Conservation (phyloP, 2,329 filamentous ascomycete species). For the Curvularia lunata region DNA sequence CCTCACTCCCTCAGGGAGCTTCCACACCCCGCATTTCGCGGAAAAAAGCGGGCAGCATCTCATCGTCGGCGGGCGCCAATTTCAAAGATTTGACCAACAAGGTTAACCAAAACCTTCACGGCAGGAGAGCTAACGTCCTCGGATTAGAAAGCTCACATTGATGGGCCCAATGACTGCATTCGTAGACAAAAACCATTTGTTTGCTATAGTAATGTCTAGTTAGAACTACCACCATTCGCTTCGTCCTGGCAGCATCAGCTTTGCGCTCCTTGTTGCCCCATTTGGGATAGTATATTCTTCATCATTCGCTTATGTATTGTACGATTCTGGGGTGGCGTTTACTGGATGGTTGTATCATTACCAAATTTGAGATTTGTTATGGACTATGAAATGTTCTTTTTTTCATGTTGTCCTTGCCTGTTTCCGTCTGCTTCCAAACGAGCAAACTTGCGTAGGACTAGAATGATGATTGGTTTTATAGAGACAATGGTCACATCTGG, state of each 20-base stretch:
- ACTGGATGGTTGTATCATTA: slow-evolving; percentile 28
- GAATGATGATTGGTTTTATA: not conserved
- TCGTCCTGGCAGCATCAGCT: slow-evolving; percentile 16
- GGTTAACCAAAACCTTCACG: slow-evolving; percentile 55
- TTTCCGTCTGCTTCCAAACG: not conserved
- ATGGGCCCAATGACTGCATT: slow-evolving; percentile 16
- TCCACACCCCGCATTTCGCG: slow-evolving; percentile 50
- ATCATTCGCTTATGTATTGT: slow-evolving; percentile 34
- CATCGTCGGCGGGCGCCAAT: slow-evolving; percentile 49
- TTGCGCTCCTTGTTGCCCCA: slow-evolving; percentile 15
- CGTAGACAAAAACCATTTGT: slow-evolving; percentile 24
- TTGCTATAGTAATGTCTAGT: slow-evolving; percentile 45
- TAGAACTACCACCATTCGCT: slow-evolving; percentile 30
- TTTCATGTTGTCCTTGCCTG: not conserved
- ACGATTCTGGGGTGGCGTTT: slow-evolving; percentile 33
- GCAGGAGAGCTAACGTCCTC: slow-evolving; percentile 54
- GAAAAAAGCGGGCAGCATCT: slow-evolving; percentile 51
- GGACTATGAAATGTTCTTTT: not conserved
- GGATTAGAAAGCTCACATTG: slow-evolving; percentile 53
- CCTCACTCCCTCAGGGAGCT: slow-evolving; percentile 32
- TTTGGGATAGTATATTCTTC: slow-evolving; percentile 8
- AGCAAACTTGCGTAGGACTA: not conserved
- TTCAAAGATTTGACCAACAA: slow-evolving; percentile 55
- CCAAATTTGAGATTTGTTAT: slow-evolving; percentile 28
- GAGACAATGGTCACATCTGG: not conserved